These are phyloP conservation scores for Vicia villosa DNA, from an alignment of 306 rosid genomes.

Conservation along the genomic window DNA sequence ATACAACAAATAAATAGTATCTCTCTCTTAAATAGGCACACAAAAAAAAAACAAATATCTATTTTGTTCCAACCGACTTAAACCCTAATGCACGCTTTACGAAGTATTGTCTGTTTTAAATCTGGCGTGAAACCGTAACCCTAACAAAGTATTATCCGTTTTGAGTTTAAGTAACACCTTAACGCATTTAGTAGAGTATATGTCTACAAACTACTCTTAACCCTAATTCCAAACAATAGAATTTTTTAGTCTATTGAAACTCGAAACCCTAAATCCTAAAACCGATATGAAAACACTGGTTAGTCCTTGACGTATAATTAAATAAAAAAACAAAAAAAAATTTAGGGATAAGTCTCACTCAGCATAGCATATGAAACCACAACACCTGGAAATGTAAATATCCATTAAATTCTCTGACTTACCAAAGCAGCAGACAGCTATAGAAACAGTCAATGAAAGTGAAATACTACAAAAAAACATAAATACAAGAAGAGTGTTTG, in stretches of 20 bases:
- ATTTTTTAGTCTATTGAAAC: too few species aligned
- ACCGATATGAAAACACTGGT: constrained; percentile 30
- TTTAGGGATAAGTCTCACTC: constrained; percentile 43
- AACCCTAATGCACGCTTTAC: not conserved
- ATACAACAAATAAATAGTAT: not conserved
- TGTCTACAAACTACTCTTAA: not conserved
- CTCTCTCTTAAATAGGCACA: constrained; percentile 34
- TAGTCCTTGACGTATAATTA: not conserved
- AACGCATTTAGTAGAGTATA: not conserved
- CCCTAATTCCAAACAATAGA: too few species aligned
- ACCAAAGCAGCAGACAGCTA: constrained; percentile 58
- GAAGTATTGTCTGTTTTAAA: not conserved
- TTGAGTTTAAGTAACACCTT: not conserved
- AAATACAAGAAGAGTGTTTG: constrained; percentile 28
- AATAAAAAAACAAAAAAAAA: too few species aligned
- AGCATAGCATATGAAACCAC: constrained; percentile 37
- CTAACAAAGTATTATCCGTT: not conserved
- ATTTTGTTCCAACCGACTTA: not conserved
- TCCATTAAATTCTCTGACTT: constrained; percentile 78
- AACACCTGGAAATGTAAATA: constrained; percentile 68
- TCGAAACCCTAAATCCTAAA: not conserved
- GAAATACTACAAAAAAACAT: constrained; percentile 54
- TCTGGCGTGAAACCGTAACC: not conserved
- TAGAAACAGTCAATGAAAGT: constrained; percentile 72
- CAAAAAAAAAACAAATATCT: constrained; percentile 25